These are phyloP conservation scores for Exophiala mesophila DNA, from an alignment of 2,329 filamentous ascomycete species.

Conservation along the genomic window DNA sequence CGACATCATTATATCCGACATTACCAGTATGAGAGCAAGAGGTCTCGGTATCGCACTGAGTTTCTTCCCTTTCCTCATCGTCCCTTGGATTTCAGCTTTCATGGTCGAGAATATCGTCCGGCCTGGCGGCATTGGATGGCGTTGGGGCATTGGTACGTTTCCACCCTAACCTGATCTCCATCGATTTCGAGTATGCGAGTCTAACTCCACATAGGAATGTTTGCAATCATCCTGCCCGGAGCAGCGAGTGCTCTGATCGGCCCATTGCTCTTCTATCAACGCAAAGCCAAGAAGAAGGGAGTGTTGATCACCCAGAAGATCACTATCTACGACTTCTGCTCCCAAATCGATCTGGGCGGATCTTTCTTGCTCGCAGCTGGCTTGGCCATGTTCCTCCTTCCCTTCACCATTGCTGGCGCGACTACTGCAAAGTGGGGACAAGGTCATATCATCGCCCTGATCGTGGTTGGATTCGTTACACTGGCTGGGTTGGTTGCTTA, in stretches of 20 bases:
- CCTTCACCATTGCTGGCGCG: slow-evolving; percentile 43
- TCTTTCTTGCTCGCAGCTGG: slow-evolving; percentile 46
- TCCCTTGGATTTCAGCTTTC: slow-evolving; percentile 39
- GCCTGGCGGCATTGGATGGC: slow-evolving; percentile 37
- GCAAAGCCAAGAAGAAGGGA: slow-evolving; percentile 30
- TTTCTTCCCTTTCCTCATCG: slow-evolving; percentile 40
- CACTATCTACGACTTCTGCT: slow-evolving; percentile 30
- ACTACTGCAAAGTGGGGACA: slow-evolving; percentile 41
- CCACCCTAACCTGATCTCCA: neutral
- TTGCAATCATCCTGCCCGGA: slow-evolving; percentile 40
- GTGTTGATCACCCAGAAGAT: slow-evolving; percentile 28
- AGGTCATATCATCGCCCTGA: slow-evolving; percentile 42
- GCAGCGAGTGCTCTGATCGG: slow-evolving; percentile 34
- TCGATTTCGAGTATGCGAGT: neutral
- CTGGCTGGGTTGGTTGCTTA: slow-evolving; percentile 45
- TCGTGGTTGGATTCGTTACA: slow-evolving; percentile 39
- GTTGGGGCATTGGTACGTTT: slow-evolving; percentile 37
- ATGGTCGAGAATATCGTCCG: slow-evolving; percentile 38
- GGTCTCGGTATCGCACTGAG: slow-evolving; percentile 36
- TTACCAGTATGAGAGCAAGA: slow-evolving; percentile 39
- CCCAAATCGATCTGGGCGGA: slow-evolving; percentile 38
- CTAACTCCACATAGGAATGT: slow-evolving; percentile 28
- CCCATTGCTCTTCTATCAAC: slow-evolving; percentile 36
- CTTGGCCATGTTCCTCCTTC: slow-evolving; percentile 43
- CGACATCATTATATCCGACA: slow-evolving; percentile 42